Evolutionary conservation across 768 basidiomycete genomes (phyloP).

Genomic region (Myochromella boudieri): DNA sequence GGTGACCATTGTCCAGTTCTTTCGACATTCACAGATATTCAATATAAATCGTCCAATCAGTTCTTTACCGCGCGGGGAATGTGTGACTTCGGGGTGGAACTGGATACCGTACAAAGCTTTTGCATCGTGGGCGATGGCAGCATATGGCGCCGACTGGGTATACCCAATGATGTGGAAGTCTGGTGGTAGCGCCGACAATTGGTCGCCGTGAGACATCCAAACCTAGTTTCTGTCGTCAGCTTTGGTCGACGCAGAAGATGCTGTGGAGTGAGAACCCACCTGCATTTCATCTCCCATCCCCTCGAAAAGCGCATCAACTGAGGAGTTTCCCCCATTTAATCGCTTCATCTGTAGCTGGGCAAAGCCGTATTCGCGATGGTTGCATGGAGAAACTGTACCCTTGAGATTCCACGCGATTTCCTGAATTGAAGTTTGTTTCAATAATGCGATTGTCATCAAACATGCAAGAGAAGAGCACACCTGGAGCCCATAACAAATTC

Average conservation of each 20-base stretch:
- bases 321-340: slow-evolving; percentile 46
- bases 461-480: slow-evolving; percentile 35
- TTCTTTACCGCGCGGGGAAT: slow-evolving; percentile 86
- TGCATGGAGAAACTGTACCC: slow-evolving; percentile 81
- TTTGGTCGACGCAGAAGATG: neutral
- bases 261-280: slow-evolving; percentile 44
- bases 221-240: slow-evolving; percentile 53
- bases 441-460: neutral
- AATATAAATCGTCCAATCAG: slow-evolving; percentile 85
- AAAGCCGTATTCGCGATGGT: slow-evolving; percentile 94
- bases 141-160: slow-evolving; percentile 86
- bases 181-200: slow-evolving; percentile 76
- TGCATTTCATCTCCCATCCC: slow-evolving; percentile 88
- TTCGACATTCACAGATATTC: slow-evolving; percentile 77
- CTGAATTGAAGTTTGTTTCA: slow-evolving; percentile 37
- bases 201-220: slow-evolving; percentile 99
- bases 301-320: slow-evolving; percentile 78
- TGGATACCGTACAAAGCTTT: slow-evolving; percentile 96
- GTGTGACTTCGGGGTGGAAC: slow-evolving; percentile 98
- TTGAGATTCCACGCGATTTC: slow-evolving; percentile 91
- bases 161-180: slow-evolving; percentile 87
- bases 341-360: slow-evolving; percentile 77
- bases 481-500: slow-evolving; percentile 97
- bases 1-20: slow-evolving; percentile 91
- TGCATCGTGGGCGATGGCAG: slow-evolving; percentile 87